Conservation (phyloP, 257 asterid genomes). For the Solanum microdontum region DNA sequence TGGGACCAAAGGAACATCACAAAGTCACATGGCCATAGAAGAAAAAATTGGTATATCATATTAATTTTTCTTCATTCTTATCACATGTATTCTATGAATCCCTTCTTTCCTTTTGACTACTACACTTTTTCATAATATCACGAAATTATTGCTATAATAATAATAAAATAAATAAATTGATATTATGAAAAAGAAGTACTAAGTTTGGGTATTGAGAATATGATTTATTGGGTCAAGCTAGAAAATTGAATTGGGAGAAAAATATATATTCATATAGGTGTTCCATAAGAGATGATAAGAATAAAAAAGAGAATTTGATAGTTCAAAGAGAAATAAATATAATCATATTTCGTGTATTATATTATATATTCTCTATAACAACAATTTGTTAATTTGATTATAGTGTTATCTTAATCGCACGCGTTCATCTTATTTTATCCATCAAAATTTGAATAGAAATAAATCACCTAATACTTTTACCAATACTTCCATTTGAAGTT, state of each 20-base stretch:
- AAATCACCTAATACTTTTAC: background rate
- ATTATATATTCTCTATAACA: background rate
- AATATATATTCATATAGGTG: background rate
- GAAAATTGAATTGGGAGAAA: background rate
- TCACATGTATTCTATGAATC: conserved; percentile 21
- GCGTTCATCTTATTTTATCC: background rate
- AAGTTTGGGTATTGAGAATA: background rate
- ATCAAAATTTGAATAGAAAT: background rate
- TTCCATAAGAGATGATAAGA: background rate
- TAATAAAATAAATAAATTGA: background rate
- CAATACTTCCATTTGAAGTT: rapidly evolving
- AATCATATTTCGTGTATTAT: rapidly evolving
- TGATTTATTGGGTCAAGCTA: background rate
- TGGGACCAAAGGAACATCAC: conserved; percentile 24
- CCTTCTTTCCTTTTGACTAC: background rate
- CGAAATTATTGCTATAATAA: background rate
- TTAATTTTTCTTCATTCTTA: conserved; percentile 7
- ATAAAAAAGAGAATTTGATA: too few species aligned
- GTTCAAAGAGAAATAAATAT: background rate
- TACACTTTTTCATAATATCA: background rate
- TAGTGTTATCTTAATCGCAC: rapidly evolving
- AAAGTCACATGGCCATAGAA: conserved; percentile 22
- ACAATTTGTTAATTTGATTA: background rate
- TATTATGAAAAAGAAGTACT: background rate
- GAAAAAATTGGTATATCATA: background rate